These are phyloP conservation scores for Aspergillus brunneoviolaceus DNA, from an alignment of 2,329 filamentous ascomycete genomes.

Conservation along the genomic window DNA sequence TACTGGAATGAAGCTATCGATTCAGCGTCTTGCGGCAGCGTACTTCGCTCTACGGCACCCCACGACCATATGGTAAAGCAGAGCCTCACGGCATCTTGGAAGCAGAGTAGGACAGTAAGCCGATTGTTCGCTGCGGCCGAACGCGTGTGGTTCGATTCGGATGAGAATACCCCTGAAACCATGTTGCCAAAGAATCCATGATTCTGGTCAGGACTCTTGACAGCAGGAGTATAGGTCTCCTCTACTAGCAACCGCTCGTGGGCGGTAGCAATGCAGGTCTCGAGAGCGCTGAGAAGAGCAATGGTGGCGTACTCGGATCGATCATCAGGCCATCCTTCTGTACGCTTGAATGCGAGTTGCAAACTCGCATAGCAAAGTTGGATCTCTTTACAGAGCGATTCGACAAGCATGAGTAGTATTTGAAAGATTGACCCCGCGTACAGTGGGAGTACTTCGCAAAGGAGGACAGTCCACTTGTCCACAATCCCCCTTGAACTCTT, in stretches of 20 bases:
- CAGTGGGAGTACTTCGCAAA: conserved; percentile 78
- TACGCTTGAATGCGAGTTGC: conserved; percentile 50
- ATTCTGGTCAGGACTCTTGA: conserved; percentile 77
- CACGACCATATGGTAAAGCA: conserved; percentile 96
- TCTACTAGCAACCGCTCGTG: conserved; percentile 80
- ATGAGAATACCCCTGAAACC: conserved; percentile 84
- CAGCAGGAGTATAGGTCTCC: conserved; percentile 65
- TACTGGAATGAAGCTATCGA: conserved; percentile 84
- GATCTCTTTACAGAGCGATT: conserved; percentile 81
- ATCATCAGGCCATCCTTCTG: conserved; percentile 38
- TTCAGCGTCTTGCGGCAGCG: conserved; percentile 57
- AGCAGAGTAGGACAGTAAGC: conserved; percentile 89
- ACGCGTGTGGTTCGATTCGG: conserved; percentile 73
- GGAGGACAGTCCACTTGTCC: conserved; percentile 87
- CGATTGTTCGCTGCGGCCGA: conserved; percentile 88
- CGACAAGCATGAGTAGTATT: conserved; percentile 84
- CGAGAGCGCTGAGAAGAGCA: conserved; percentile 86
- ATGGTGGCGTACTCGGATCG: conserved; percentile 63
- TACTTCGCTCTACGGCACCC: conserved; percentile 59
- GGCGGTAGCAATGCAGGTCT: conserved; percentile 82
- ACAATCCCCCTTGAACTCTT: conserved; percentile 71
- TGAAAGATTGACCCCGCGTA: conserved; percentile 86
- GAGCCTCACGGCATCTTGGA: conserved; percentile 90
- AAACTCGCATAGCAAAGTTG: conserved; percentile 69
- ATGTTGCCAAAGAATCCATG: conserved; percentile 93